phyloP scores from a whole-genome alignment of 1,139 yeast species.

The Lodderomyces parapsilosis region DNA sequence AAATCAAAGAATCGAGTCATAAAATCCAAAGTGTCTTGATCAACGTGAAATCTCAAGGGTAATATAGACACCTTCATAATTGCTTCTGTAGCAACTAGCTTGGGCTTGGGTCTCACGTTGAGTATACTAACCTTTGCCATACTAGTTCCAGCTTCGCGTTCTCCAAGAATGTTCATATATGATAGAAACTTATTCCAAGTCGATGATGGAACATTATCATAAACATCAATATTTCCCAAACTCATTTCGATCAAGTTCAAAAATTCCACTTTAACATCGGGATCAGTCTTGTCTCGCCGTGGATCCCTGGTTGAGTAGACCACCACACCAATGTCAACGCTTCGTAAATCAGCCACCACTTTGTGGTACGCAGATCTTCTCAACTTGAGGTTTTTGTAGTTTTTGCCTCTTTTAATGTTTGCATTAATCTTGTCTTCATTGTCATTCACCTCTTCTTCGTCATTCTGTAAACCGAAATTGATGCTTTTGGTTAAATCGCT shows the following conservation, averaged over 20 bases:
- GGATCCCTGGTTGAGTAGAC: conserved; percentile 53
- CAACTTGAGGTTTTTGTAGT: conserved; percentile 49
- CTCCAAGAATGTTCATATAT: conserved; percentile 65
- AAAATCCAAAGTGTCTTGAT: conserved; percentile 91
- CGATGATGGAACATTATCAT: conserved; percentile 82
- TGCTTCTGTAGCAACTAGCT: conserved; percentile 69
- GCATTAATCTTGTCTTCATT: conserved; percentile 15
- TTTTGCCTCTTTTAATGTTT: conserved; percentile 24
- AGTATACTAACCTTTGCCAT: conserved; percentile 58
- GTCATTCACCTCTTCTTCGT: conserved; percentile 12
- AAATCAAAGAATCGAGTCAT: conserved; percentile 77
- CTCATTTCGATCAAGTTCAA: conserved; percentile 46
- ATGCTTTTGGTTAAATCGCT: conserved; percentile 50
- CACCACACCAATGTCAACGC: conserved; percentile 46
- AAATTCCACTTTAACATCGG: conserved; percentile 38
- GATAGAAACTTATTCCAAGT: conserved; percentile 89
- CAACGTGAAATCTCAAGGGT: conserved; percentile 82
- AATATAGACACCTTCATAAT: conserved; percentile 54
- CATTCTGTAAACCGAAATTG: conserved; percentile 43
- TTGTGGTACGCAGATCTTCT: conserved; percentile 68
- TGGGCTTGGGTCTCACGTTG: conserved; percentile 65
- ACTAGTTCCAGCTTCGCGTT: conserved; percentile 65
- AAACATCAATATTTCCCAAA: conserved; percentile 56
- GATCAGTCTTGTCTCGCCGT: conserved; percentile 24
- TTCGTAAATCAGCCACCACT: conserved; percentile 54